Base-by-base conservation (phyloP, 2,329 filamentous ascomycete genomes). In the Rachicladosporium sp. region DNA sequence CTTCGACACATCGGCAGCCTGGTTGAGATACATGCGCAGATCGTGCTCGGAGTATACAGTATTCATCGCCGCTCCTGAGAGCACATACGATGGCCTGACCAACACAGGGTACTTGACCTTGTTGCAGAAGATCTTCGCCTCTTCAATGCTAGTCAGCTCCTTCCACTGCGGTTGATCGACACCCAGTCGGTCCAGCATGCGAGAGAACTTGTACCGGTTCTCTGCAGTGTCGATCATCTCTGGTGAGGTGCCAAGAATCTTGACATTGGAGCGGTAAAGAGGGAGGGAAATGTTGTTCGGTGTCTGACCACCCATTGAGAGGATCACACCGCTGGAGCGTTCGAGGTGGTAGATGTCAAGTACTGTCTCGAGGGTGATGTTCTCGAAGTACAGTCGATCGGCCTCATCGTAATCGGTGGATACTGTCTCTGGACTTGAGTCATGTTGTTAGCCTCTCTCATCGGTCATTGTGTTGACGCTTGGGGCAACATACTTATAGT, bases 201-300 rank as follows among this genome's bases (percentile, higher is more conserved):
- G 86, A 33, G 87, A 94, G 70, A 96, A 96, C 70, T 96, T 96
- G 74, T 93, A 96, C 43, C 91, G 74, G 63, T 98, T 96, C 69
- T 98, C 91, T 1, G 91, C 91, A 29, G 76, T 86, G 61, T 98
- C 91, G 56, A 98, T 96, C 89, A 96, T 96, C 63, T 98, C 91
- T 7, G 91, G 91, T 0, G 89, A 95, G 2, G 91, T 98, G 51
- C 91, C 91, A 3, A 96, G 71, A 29, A 96, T 80, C 67, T 89
- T 93, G 57, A 94, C 84, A 46, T 93, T 91, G 36, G 87, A 74
- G 47, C 89, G 82, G 61, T 88, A 80, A 12, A 98, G 74, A 3
- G 86, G 83, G 37, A 96, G 71, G 2, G 91, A 87, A 53, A 98
- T 95, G 69, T 96, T 96, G 73, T 96, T 96, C 2, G 91, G 89